Percentiles rank a stretch among this genome's conserved stretches.
These are phyloP conservation scores for Syzygium oleosum DNA, from an alignment of 345 rosid species.

Conservation along the genomic window DNA sequence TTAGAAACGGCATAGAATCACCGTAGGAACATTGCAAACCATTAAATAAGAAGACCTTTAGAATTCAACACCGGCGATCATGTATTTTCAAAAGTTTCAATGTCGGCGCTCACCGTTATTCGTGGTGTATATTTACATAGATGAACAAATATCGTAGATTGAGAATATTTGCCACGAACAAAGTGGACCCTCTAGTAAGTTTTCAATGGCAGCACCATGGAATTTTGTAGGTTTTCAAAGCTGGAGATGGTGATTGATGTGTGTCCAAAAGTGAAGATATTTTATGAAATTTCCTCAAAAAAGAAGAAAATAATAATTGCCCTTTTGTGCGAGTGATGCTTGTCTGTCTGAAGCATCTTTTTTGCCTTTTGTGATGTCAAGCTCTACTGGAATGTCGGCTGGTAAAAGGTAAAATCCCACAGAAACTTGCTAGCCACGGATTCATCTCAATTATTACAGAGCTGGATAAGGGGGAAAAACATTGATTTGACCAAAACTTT, in stretches of 20 bases:
- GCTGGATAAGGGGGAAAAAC: neutral
- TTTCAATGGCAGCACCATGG: neutral
- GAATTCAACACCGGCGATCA: too few species aligned
- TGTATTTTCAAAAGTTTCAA: too few species aligned
- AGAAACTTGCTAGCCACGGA: too few species aligned
- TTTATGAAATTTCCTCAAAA: neutral
- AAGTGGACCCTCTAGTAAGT: neutral
- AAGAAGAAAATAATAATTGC: neutral
- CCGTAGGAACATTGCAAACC: too few species aligned
- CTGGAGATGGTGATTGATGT: too few species aligned
- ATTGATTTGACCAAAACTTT: too few species aligned
- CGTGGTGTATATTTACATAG: too few species aligned
- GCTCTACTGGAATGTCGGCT: neutral
- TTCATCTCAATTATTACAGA: neutral
- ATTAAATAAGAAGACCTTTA: too few species aligned
- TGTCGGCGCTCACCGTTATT: too few species aligned
- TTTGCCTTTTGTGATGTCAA: too few species aligned
- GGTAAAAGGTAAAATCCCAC: neutral
- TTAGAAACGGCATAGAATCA: too few species aligned
- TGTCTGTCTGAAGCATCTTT: neutral
- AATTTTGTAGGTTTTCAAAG: neutral
- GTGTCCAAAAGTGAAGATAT: neutral
- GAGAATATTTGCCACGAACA: neutral
- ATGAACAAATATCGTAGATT: too few species aligned
- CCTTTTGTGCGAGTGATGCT: neutral